These are phyloP conservation scores for Curvularia lunata DNA, from an alignment of 2,329 filamentous ascomycete species.

Conservation along the genomic window DNA sequence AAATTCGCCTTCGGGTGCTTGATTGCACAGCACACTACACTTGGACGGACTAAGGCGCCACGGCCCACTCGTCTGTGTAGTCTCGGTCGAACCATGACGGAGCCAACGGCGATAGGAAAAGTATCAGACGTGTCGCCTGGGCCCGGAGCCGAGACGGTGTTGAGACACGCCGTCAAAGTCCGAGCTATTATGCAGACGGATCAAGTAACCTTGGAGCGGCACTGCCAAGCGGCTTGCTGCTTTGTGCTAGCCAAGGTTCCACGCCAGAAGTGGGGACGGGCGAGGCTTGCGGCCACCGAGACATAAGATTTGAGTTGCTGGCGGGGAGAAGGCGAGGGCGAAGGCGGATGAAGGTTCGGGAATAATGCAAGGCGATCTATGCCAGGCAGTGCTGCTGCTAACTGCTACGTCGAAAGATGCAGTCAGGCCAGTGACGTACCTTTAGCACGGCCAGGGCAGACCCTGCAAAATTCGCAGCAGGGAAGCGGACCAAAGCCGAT, in stretches of 20 bases:
- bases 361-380: not conserved
- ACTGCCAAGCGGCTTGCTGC: conserved; percentile 15
- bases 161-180: conserved; percentile 16
- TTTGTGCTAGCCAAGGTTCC: conserved; percentile 8
- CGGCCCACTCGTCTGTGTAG: conserved; percentile 4
- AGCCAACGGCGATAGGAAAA: conserved; percentile 6
- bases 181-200: conserved; percentile 21
- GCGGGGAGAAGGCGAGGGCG: not conserved
- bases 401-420: not conserved
- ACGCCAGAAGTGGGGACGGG: not conserved
- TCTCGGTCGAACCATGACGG: conserved; percentile 16
- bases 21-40: not conserved
- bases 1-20: not conserved
- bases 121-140: conserved; percentile 9
- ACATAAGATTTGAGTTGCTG: not conserved
- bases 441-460: conserved; percentile 5
- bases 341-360: too few relatives aligned
- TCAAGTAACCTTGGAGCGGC: conserved; percentile 15
- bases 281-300: not conserved
- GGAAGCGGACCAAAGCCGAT: conserved; percentile 19
- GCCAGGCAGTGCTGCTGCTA: conserved; percentile 16
- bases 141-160: conserved; percentile 14
- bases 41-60: not conserved
- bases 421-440: conserved; percentile 18
- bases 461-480: conserved; percentile 12